Evolutionary conservation across 257 asterid species (phyloP).

Genomic region (Capsicum rhomboideum): DNA sequence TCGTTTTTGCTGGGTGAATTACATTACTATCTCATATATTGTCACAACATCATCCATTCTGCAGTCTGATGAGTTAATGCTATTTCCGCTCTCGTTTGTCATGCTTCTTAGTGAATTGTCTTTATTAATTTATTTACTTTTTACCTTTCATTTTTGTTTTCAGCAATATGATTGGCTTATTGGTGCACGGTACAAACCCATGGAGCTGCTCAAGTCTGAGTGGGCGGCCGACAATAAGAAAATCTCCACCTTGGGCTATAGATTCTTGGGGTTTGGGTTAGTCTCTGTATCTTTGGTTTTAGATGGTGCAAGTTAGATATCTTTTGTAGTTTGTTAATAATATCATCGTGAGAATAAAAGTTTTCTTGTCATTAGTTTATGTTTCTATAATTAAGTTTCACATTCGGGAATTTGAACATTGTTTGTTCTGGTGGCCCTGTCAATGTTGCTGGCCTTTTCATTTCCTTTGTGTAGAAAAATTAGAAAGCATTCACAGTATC

Average conservation of each 20-base stretch:
- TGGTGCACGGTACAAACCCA: slow-evolving; percentile 88
- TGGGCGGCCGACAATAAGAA: slow-evolving; percentile 84
- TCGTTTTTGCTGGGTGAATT: not conserved
- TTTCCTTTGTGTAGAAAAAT: not conserved
- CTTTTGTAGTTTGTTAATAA: not conserved
- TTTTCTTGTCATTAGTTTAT: not conserved
- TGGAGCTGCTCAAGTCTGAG: slow-evolving; percentile 86
- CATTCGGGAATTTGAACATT: not conserved
- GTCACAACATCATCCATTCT: not conserved
- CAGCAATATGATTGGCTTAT: slow-evolving; percentile 99
- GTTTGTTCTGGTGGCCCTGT: not conserved
- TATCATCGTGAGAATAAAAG: not conserved
- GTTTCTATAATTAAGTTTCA: not conserved
- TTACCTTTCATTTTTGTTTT: slow-evolving; percentile 13
- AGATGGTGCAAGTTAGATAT: not conserved
- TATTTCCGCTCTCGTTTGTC: not conserved
- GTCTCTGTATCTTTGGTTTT: slow-evolving; percentile 17
- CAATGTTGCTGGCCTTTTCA: not conserved
- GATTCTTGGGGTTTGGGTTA: slow-evolving; percentile 99
- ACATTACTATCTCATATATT: not conserved
- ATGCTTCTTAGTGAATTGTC: not conserved
- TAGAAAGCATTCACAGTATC: not conserved
- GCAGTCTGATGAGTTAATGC: not conserved
- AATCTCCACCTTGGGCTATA: slow-evolving; percentile 89
- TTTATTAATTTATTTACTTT: not conserved